Conservation (phyloP, 1,284 basidiomycete genomes). For the Melampsora medusae region DNA sequence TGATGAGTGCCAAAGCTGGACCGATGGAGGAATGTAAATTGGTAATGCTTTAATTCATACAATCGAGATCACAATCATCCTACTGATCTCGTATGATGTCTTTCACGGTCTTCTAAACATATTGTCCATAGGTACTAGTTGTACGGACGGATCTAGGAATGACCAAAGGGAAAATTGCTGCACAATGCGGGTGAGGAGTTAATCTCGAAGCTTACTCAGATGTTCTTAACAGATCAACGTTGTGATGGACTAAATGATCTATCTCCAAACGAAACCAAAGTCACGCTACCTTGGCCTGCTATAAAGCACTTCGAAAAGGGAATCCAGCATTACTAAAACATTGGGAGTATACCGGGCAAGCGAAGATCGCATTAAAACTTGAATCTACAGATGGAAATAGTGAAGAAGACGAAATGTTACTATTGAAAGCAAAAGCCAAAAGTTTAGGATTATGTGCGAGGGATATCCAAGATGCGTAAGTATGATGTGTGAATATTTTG, state of each 20-base stretch:
- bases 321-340: conserved; percentile 29
- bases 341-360: conserved; percentile 40
- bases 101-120: not conserved
- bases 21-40: conserved; percentile 36
- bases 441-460: conserved; percentile 41
- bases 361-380: conserved; percentile 41
- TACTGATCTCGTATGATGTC: not conserved
- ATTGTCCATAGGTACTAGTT: conserved; percentile 18
- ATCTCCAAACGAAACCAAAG: not conserved
- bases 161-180: conserved; percentile 44
- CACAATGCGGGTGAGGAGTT: conserved; percentile 37
- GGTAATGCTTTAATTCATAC: conserved; percentile 4
- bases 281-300: conserved; percentile 43
- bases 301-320: conserved; percentile 20
- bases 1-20: conserved; percentile 17
- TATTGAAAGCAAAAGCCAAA: conserved; percentile 35
- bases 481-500: not conserved
- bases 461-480: conserved; percentile 45
- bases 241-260: not conserved
- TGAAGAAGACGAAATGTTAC: conserved; percentile 42
- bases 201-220: not conserved
- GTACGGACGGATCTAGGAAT: conserved; percentile 43
- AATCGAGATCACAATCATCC: too few species aligned
- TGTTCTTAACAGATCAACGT: not conserved
- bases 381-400: conserved; percentile 23